A percentile compares a stretch with the other conserved stretches of the same genome.
Evolutionary conservation across 2,329 filamentous ascomycete species (phyloP).

Genomic region (Chalara sp.): DNA sequence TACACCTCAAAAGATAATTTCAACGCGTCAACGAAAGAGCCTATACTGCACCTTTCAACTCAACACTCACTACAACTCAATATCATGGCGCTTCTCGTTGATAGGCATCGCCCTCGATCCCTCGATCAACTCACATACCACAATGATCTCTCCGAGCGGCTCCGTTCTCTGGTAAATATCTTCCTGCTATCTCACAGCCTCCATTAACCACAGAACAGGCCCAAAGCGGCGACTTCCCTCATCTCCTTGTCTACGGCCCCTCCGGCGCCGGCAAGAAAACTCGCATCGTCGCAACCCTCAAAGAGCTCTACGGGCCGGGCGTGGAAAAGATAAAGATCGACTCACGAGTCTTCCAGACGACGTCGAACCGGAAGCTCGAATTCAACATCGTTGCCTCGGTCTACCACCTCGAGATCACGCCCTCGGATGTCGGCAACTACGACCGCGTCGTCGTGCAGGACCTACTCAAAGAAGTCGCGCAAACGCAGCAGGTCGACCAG

Average conservation of each 20-base stretch:
- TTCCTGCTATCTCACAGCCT: conserved; percentile 4
- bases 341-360: conserved; percentile 91
- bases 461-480: conserved; percentile 92
- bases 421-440: conserved; percentile 92
- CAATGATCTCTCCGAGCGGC: conserved; percentile 75
- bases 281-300: conserved; percentile 87
- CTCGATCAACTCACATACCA: conserved; percentile 82
- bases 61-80: background rate
- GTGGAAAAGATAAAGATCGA: conserved; percentile 99
- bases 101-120: conserved; percentile 66
- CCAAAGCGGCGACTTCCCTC: conserved; percentile 94
- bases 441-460: conserved; percentile 95
- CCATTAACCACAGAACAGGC: conserved; percentile 48
- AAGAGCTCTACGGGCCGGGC: conserved; percentile 89
- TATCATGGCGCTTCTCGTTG: conserved; percentile 61
- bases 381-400: conserved; percentile 98
- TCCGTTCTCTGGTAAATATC: conserved; percentile 70
- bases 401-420: conserved; percentile 97
- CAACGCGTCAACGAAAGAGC: too few relatives aligned
- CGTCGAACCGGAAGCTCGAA: conserved; percentile 92
- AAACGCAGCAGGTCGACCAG: conserved; percentile 97
- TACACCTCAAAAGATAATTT: too few relatives aligned
- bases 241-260: conserved; percentile 93
- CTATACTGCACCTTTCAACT: background rate
- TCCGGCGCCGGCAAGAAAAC: conserved; percentile 98